A percentile compares a stretch with the other conserved stretches of the same genome.
phyloP scores from a whole-genome alignment of 2,329 filamentous ascomycete genomes.

The Metarhizium guizhouense region DNA sequence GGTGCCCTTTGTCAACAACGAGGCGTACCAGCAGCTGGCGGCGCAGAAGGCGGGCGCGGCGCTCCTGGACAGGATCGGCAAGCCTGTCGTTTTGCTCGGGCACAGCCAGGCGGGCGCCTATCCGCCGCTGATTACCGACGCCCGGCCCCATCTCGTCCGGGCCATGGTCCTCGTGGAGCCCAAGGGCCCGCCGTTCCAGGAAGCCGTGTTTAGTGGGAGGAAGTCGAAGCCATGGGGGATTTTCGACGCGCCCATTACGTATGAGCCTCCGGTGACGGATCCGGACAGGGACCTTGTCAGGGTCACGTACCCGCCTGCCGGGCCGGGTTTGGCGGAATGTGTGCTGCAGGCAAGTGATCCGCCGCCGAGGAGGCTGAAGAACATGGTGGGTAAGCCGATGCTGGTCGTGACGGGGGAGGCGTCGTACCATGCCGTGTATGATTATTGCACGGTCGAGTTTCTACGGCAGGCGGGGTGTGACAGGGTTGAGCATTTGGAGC shows the following conservation, averaged over 20 bases:
- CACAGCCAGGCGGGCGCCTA: slow-evolving; percentile 38
- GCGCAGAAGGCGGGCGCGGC: slow-evolving; percentile 30
- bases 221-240: slow-evolving; percentile 14
- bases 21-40: slow-evolving; percentile 24
- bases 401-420: slow-evolving; percentile 27
- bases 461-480: slow-evolving; percentile 33
- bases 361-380: slow-evolving; percentile 9
- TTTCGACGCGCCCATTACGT: too few relatives aligned
- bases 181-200: slow-evolving; percentile 36
- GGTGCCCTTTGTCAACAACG: slow-evolving; percentile 26
- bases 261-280: too few relatives aligned
- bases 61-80: slow-evolving; percentile 32
- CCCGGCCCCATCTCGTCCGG: slow-evolving; percentile 29
- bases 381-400: slow-evolving; percentile 10
- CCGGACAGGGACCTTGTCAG: too few relatives aligned
- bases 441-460: slow-evolving; percentile 31
- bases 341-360: neutral
- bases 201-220: slow-evolving; percentile 26
- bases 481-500: slow-evolving; percentile 23
- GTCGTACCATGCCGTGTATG: slow-evolving; percentile 35
- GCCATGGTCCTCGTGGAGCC: slow-evolving; percentile 36
- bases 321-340: too few relatives aligned
- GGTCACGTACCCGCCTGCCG: too few relatives aligned
- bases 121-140: slow-evolving; percentile 32
- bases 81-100: slow-evolving; percentile 28